Percentiles rank a stretch among this genome's conserved stretches.
Evolutionary conservation across 495 filamentous ascomycete species (phyloP).

Genomic region (Aspergillus haitiensis): DNA sequence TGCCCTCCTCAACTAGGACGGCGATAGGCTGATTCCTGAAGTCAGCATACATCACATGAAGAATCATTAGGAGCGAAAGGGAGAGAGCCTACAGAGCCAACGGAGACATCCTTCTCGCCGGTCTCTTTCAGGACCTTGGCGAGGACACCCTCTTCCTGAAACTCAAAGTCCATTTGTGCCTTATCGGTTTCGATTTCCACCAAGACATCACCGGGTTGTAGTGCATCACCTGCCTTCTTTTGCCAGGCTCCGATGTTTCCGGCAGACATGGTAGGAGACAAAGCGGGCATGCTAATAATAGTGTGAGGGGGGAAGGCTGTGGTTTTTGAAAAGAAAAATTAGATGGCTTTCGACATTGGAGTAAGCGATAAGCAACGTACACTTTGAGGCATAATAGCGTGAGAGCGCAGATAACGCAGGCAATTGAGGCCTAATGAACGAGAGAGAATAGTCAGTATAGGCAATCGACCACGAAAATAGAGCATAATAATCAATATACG

Average conservation of each 20-base stretch:
- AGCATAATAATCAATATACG: conserved; percentile 11
- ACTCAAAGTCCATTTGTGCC: conserved; percentile 99
- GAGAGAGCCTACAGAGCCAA: conserved; percentile 76
- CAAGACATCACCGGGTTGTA: conserved; percentile 92
- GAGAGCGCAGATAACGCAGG: conserved; percentile 62
- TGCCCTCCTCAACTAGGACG: conserved; percentile 86
- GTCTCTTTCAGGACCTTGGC: conserved; percentile 93
- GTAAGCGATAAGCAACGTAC: conserved; percentile 45
- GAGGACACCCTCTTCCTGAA: conserved; percentile 95
- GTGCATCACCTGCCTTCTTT: conserved; percentile 88
- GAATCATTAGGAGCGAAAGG: conserved; percentile 10
- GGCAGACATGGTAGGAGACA: conserved; percentile 95
- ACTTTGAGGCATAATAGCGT: conserved; percentile 76
- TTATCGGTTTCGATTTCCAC: conserved; percentile 99
- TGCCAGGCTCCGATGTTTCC: conserved; percentile 98
- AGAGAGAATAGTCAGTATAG: conserved; percentile 24
- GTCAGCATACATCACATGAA: conserved; percentile 5
- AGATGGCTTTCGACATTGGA: conserved; percentile 22
- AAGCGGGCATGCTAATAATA: conserved; percentile 94
- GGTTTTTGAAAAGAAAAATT: conserved; percentile 20
- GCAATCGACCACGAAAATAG: background rate
- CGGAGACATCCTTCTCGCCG: conserved; percentile 91
- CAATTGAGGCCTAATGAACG: conserved; percentile 41
- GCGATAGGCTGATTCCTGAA: conserved; percentile 75
- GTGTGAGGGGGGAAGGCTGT: conserved; percentile 88